Evolutionary conservation across 345 rosid genomes (phyloP), one percentile per base, ranked within the genome.

Genomic region (Capsella bursapastoris): DNA sequence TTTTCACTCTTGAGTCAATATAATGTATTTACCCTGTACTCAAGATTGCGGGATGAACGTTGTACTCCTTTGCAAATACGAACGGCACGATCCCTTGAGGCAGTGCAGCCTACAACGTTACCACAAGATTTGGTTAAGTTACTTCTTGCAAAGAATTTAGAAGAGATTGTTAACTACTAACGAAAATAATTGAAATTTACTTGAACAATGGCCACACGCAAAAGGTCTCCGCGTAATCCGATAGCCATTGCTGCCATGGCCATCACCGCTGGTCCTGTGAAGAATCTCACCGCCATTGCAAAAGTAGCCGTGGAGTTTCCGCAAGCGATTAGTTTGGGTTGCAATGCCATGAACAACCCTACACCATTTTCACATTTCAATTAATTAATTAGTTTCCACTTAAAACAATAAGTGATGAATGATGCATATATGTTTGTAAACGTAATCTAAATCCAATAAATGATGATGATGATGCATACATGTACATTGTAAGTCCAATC

Each of bases 331-430:
- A 94, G 85, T 69, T 81, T 88, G 1, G 98, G 98, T 83, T 94
- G 98, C 63, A 94, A 79, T 29, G 98, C 98, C 98, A 94, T 94
- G 84, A 94, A 94, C 80, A 94, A 68, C 56, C 97, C 98, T 94
- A 72, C 66, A 61, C 57, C 37, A 68, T 52, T 18, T 14, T 8
- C 31, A 68, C 47, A 40, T 22, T 7, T 37, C 57, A 29, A 9
- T 69, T 14, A 5, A 9, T 69, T 14, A 5, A 55, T 31, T 15
- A 4, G 50, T 57, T 11, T 62, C 66, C n/a, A 61, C 47, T 57
- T 10, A 53, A 8, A 22, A 43, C 47, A 68, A 50, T 28, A 58
- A 58, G 25, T 63, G 53, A 38, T 57, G 53, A 27, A 53, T 51
- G 53, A 62, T 18, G 53, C 38, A 59, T 60, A 37, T 28, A 59